phyloP scores from a whole-genome alignment of 2,329 filamentous ascomycete genomes.

The Fusarium udum region DNA sequence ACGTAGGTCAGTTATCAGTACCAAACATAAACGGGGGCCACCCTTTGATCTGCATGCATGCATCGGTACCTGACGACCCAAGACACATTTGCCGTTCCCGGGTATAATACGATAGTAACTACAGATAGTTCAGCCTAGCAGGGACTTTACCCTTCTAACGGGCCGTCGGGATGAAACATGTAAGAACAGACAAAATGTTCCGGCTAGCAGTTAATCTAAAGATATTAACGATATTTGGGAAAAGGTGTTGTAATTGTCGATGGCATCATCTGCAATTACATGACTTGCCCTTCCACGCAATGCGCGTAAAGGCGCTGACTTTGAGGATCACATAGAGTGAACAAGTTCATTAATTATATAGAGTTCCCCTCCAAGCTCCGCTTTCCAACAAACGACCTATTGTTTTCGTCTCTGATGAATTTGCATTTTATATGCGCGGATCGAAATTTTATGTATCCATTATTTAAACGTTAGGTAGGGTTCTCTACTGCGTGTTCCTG shows the following conservation, averaged over 20 bases:
- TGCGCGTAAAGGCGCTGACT: accelerated
- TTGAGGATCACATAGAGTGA: accelerated
- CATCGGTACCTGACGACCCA: background rate
- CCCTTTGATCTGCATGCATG: background rate
- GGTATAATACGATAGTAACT: background rate
- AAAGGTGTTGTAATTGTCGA: accelerated
- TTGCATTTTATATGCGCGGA: background rate
- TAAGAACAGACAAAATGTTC: background rate
- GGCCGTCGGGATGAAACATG: background rate
- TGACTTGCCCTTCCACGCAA: accelerated
- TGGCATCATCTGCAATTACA: background rate
- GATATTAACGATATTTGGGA: background rate
- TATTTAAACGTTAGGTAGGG: background rate
- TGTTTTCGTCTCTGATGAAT: background rate
- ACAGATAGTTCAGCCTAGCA: background rate
- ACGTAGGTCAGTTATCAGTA: background rate
- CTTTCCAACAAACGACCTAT: background rate
- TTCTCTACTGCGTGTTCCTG: background rate
- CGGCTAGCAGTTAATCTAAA: no score
- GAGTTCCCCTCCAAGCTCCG: background rate
- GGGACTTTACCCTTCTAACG: background rate
- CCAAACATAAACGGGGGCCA: background rate
- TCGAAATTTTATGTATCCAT: background rate
- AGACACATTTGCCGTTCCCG: background rate
- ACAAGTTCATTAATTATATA: background rate